Conservation (phyloP, 495 filamentous ascomycete genomes). For the Annulohypoxylon maeteangense region DNA sequence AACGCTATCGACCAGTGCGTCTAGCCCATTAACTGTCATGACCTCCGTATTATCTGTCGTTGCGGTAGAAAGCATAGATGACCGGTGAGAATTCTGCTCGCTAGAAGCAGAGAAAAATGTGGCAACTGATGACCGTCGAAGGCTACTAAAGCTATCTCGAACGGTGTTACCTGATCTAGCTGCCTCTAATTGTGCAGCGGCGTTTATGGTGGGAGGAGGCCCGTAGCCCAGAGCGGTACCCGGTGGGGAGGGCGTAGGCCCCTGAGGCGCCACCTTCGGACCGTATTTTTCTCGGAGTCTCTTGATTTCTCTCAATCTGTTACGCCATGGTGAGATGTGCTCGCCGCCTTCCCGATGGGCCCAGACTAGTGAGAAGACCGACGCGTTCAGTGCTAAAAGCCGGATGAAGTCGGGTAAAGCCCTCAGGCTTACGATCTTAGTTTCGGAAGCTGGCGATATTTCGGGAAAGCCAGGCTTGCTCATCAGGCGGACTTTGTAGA, state of each 20-base stretch:
- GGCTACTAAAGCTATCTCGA: constrained; percentile 61
- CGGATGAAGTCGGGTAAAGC: constrained; percentile 88
- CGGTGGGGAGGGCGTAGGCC: constrained; percentile 52
- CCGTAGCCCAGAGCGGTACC: constrained; percentile 49
- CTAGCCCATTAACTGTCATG: constrained; percentile 51
- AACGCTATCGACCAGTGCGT: constrained; percentile 63
- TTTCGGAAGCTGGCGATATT: constrained; percentile 86
- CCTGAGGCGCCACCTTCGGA: constrained; percentile 48
- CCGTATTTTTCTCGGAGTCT: constrained; percentile 75
- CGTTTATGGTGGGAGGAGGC: constrained; percentile 4
- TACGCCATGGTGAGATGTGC: constrained; percentile 89
- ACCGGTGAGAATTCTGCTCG: constrained; percentile 62
- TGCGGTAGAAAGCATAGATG: constrained; percentile 60
- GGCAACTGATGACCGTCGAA: constrained; percentile 63
- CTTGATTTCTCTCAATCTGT: constrained; percentile 84
- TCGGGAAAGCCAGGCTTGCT: constrained; percentile 86
- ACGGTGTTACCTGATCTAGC: constrained; percentile 56
- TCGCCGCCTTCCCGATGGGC: constrained; percentile 79
- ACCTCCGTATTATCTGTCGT: constrained; percentile 63
- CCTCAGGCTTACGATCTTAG: constrained; percentile 84
- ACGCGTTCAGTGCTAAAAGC: constrained; percentile 91
- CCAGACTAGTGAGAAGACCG: constrained; percentile 92
- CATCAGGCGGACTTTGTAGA: constrained; percentile 86
- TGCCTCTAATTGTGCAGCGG: constrained; percentile 42
- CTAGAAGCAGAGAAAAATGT: constrained; percentile 62